These are phyloP conservation scores for Avena atlantica DNA, from an alignment of 176 grass and related monocot genomes.

Conservation along the genomic window DNA sequence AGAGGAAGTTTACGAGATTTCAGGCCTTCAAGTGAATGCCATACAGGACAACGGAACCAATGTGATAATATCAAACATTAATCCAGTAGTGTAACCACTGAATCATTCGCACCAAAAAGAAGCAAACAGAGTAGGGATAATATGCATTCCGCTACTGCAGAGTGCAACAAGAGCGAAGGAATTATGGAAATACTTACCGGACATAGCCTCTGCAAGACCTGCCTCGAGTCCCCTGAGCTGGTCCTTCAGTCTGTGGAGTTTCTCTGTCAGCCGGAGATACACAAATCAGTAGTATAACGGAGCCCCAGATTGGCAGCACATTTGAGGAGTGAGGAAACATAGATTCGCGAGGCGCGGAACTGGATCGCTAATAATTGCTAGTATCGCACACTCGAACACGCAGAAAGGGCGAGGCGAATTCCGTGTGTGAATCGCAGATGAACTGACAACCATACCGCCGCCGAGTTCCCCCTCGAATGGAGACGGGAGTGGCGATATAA, in stretches of 20 bases:
- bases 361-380: background rate
- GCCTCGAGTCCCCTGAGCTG: slow-evolving; percentile 58
- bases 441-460: background rate
- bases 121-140: background rate
- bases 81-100: background rate
- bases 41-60: background rate
- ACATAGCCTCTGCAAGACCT: slow-evolving; percentile 44
- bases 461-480: background rate
- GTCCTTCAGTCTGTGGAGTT: slow-evolving; percentile 54
- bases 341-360: no score
- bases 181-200: slow-evolving; percentile 46
- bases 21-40: background rate
- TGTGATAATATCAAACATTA: background rate
- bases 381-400: background rate
- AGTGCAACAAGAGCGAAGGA: background rate
- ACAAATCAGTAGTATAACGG: background rate
- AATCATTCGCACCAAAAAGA: background rate
- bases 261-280: slow-evolving; percentile 46
- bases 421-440: background rate
- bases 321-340: background rate
- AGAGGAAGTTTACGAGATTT: slow-evolving; percentile 1
- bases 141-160: no score
- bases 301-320: background rate
- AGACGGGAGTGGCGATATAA: background rate
- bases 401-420: background rate